Conservation (phyloP, 768 basidiomycete genomes). For the Boletus sensibilis region DNA sequence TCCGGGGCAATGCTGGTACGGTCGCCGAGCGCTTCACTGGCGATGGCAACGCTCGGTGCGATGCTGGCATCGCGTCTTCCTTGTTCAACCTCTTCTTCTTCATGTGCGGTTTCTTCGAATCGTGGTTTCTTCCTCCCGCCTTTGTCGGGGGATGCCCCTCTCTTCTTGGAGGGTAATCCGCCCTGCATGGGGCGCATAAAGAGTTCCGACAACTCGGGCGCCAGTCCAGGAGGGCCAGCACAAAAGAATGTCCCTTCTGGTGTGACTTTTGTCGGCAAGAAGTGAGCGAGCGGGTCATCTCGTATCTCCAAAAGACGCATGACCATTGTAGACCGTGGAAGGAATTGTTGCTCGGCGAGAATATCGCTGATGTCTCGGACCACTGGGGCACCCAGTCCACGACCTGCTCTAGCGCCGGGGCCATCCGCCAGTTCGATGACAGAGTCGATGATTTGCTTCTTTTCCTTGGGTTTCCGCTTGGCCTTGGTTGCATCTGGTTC, state of each 20-base stretch:
- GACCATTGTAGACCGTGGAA: constrained; percentile 80
- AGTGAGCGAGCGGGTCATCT: constrained; percentile 80
- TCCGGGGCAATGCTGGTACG: constrained; percentile 54
- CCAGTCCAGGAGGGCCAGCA: constrained; percentile 81
- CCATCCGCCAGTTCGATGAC: constrained; percentile 80
- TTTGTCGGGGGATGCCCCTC: constrained; percentile 55
- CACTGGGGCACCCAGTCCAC: constrained; percentile 58
- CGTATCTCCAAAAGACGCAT: constrained; percentile 86
- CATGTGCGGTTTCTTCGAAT: constrained; percentile 47
- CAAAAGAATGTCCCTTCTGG: constrained; percentile 74
- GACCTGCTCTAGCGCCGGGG: constrained; percentile 51
- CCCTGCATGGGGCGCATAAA: constrained; percentile 75
- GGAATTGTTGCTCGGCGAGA: constrained; percentile 75
- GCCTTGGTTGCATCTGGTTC: constrained; percentile 35
- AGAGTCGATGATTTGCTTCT: constrained; percentile 89
- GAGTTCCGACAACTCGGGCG: constrained; percentile 76
- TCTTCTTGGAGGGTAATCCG: constrained; percentile 54
- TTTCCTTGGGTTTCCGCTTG: constrained; percentile 62
- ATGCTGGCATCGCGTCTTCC: constrained; percentile 65
- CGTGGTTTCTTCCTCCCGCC: constrained; percentile 59
- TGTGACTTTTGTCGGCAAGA: constrained; percentile 78
- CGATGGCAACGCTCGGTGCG: constrained; percentile 58
- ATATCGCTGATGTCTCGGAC: constrained; percentile 63
- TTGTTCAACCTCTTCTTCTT: constrained; percentile 65
- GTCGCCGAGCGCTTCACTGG: constrained; percentile 54